A percentile compares a stretch with the other conserved stretches of the same genome.
phyloP scores from a whole-genome alignment of 208 protist genomes.

The Leishmania gerbilli region DNA sequence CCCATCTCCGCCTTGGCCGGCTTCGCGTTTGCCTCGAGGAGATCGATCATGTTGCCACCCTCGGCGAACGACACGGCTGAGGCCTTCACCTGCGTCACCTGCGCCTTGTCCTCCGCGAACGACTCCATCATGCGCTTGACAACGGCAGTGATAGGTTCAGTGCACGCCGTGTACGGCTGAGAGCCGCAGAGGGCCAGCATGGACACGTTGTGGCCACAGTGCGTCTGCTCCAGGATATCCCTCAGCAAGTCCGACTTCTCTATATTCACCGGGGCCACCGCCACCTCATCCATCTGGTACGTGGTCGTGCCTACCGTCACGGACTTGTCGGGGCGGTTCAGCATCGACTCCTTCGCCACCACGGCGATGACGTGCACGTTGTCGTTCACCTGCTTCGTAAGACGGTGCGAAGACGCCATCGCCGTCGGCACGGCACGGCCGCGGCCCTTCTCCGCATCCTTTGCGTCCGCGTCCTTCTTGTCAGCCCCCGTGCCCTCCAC shows the following conservation, averaged over 20 bases:
- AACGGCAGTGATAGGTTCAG: conserved; percentile 22
- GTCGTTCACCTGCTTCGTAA: conserved; percentile 50
- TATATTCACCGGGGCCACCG: conserved; percentile 19
- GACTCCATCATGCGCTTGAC: conserved; percentile 31
- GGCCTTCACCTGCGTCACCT: conserved; percentile 34
- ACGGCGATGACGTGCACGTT: conserved; percentile 41
- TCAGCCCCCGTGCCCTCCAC: conserved; percentile 9
- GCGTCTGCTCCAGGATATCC: conserved; percentile 41
- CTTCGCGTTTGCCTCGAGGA: conserved; percentile 25
- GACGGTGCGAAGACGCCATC: conserved; percentile 31
- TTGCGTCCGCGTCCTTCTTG: conserved; percentile 5
- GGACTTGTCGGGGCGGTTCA: conserved; percentile 30
- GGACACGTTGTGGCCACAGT: conserved; percentile 54
- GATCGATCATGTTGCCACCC: conserved; percentile 32
- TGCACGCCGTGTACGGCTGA: conserved; percentile 13
- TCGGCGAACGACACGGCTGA: conserved; percentile 32
- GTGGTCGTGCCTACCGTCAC: conserved; percentile 18
- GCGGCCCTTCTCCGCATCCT: conserved; percentile 1
- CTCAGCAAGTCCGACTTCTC: conserved; percentile 44
- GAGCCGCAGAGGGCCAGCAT: conserved; percentile 36
- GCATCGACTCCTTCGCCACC: conserved; percentile 23
- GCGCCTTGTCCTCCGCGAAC: conserved; percentile 28
- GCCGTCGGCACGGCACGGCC: conserved; percentile 5
- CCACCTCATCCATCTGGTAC: conserved; percentile 50
- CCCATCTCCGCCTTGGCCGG: conserved; percentile 39